These are phyloP conservation scores for Gypsophila paniculata DNA, from an alignment of 179 eudicot genomes.

Conservation along the genomic window DNA sequence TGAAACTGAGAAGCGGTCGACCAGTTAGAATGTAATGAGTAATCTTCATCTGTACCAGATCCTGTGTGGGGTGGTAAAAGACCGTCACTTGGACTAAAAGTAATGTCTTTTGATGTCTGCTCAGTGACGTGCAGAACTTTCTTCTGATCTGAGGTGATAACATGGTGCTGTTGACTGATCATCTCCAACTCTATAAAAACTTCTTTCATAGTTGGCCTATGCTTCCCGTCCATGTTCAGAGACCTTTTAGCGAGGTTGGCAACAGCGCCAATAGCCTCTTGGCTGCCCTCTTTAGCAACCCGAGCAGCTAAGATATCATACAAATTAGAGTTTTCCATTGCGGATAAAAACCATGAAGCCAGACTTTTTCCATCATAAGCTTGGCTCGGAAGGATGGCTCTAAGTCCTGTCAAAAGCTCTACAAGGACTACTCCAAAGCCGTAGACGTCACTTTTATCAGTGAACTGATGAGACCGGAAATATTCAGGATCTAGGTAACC, in stretches of 20 bases:
- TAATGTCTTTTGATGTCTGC: background rate
- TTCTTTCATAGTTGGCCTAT: conserved; percentile 40
- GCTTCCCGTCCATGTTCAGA: conserved; percentile 29
- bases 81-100: background rate
- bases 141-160: conserved; percentile 15
- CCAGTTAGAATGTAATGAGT: conserved; percentile 12
- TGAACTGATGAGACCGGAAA: conserved; percentile 29
- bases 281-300: conserved; percentile 21
- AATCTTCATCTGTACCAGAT: conserved; percentile 9
- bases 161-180: conserved; percentile 10
- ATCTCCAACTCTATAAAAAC: conserved; percentile 13
- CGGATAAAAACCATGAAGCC: conserved; percentile 25
- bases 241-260: conserved; percentile 34
- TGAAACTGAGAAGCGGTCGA: conserved; percentile 11
- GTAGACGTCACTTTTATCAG: conserved; percentile 38
- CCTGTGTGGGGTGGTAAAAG: conserved; percentile 7
- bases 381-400: conserved; percentile 21
- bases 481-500: conserved; percentile 38
- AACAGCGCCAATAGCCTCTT: conserved; percentile 21
- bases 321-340: conserved; percentile 22
- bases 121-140: background rate
- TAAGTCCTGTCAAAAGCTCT: conserved; percentile 42
- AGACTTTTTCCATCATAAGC: conserved; percentile 28
- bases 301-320: conserved; percentile 27
- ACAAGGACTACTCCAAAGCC: conserved; percentile 52